Base-by-base conservation (phyloP, 106 monocot genomes). In the Allium fistulosum region DNA sequence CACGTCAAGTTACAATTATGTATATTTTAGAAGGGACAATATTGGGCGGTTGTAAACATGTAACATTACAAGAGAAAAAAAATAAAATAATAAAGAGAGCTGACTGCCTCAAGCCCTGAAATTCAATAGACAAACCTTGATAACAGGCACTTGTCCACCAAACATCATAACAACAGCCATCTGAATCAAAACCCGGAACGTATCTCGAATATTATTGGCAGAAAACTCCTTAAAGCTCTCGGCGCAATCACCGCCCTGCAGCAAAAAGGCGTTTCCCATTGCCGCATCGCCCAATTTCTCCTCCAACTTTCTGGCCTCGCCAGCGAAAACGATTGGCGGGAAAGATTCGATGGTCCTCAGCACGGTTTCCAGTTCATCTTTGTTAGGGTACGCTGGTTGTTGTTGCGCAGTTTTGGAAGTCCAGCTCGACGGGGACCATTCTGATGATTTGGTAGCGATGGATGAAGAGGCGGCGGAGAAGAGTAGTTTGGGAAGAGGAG, bases 221-320 rank as follows among this genome's bases (percentile, higher is more conserved):
- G 81, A 75, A 78, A 88, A 93, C 79, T 93, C 93, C 83, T 93
- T 93, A 81, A 93, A 93, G 77, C 93, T 93, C 88, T 93, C 93
- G 51, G 93, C 93, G 70, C 93, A 93, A 71, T 93, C 93, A 9
- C 93, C 93, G 10, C 93, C 93, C 77, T 93, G 93, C 17, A 93
- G 79, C 16, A 93, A 79, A 80, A 93, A 93, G 1, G 93, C 93
- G 22, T 66, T 78, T 45, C 93, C 93, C 48, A 93, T 28, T 16
- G 93, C 93, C 7, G 93, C 93, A 15, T 93, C 93, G 0, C 69
- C 93, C 14, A 92, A 68, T 16, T 76, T 68, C 73, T 88, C 92
- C 80, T 92, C 92, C 22, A 92, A 79, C 63, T 77, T 80, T 57
- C 88, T 65, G 51, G 92, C 87, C 80, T 92, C 92, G 8, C 88